Percentiles rank a stretch among this genome's conserved stretches.
These are phyloP conservation scores for Fusarium sp. DNA, from an alignment of 2,329 filamentous ascomycete genomes.

Conservation along the genomic window DNA sequence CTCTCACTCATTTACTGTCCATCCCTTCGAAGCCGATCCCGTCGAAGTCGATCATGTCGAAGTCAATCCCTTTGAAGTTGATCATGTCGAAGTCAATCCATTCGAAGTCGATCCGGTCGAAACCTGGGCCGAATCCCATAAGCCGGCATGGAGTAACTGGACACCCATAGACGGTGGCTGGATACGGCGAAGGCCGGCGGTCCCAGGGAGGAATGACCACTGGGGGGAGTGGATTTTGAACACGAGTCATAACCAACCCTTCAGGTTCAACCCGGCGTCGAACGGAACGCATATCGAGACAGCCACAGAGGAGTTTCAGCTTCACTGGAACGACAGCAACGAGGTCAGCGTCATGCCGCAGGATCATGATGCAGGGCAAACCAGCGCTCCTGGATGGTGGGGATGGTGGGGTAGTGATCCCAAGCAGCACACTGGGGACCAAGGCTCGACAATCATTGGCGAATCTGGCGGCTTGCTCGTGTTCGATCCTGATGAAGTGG, in stretches of 20 bases:
- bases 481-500: background rate
- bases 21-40: background rate
- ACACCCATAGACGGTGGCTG: background rate
- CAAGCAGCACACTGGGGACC: background rate
- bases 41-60: background rate
- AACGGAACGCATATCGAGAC: background rate
- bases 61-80: no score
- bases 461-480: background rate
- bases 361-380: background rate
- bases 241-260: background rate
- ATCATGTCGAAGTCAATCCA: no score
- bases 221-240: background rate
- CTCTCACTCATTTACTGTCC: background rate
- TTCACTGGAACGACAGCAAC: background rate
- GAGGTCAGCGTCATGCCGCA: background rate
- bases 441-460: background rate
- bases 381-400: background rate
- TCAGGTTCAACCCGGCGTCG: background rate
- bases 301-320: background rate
- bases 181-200: background rate
- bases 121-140: background rate
- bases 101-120: background rate
- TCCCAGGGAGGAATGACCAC: background rate
- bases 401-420: background rate
- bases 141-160: background rate